Evolutionary conservation across 208 protist genomes (phyloP).

Genomic region (Acanthamoeba polyphaga): DNA sequence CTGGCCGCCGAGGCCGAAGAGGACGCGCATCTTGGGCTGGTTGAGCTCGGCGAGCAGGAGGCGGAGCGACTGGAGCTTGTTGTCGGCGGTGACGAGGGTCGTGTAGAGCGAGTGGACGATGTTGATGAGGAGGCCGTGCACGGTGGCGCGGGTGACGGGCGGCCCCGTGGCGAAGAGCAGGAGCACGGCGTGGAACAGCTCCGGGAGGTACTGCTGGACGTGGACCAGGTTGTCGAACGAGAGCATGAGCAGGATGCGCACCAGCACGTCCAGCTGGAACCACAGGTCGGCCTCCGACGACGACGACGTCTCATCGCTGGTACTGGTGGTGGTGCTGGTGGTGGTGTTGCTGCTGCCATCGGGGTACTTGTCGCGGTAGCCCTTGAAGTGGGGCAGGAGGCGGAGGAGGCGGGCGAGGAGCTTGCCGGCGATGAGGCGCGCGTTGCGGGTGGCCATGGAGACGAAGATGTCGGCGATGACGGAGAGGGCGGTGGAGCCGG

Average conservation of each 20-base stretch:
- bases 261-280: slow-evolving; percentile 77
- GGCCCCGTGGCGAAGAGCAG: slow-evolving; percentile 77
- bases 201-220: slow-evolving; percentile 80
- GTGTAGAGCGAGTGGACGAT: slow-evolving; percentile 85
- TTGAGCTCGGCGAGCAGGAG: slow-evolving; percentile 74
- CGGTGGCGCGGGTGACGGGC: slow-evolving; percentile 65
- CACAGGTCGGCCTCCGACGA: slow-evolving; percentile 57
- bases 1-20: slow-evolving; percentile 80
- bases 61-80: slow-evolving; percentile 55
- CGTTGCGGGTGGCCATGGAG: slow-evolving; percentile 65
- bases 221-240: slow-evolving; percentile 84
- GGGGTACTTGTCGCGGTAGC: slow-evolving; percentile 4
- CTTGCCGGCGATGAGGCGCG: slow-evolving; percentile 75
- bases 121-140: slow-evolving; percentile 82
- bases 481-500: slow-evolving; percentile 18
- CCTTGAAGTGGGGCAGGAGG: slow-evolving; percentile 19
- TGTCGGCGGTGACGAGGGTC: slow-evolving; percentile 23
- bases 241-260: slow-evolving; percentile 81
- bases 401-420: slow-evolving; percentile 54
- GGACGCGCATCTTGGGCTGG: slow-evolving; percentile 75
- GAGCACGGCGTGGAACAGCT: slow-evolving; percentile 81
- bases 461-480: slow-evolving; percentile 77
- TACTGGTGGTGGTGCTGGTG: too few relatives aligned
- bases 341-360: neutral
- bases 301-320: too few relatives aligned